Evolutionary conservation across 495 filamentous ascomycete species (phyloP), one percentile per base, ranked within the genome.

Genomic region (Trypethelium eluteriae): DNA sequence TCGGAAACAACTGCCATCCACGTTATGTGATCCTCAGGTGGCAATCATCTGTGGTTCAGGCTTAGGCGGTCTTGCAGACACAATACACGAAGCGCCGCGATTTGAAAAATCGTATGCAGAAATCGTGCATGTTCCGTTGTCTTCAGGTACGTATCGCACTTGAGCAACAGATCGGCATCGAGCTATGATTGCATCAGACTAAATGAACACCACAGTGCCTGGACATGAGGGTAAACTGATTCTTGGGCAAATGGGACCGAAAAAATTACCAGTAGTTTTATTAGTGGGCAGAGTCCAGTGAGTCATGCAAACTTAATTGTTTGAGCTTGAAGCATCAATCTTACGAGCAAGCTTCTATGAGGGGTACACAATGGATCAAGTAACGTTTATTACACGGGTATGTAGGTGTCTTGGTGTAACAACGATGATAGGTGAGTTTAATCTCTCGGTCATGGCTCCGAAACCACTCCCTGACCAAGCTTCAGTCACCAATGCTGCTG

Each of bases 21-120:
- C 70, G 10, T 71, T 90, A 36, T 76, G 80, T 62, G 71, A 76
- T 12, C 88, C 88, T 32, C 76, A 77, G 56, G 79, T 90, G 64
- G 89, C 85, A 14, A 88, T 92, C 68, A 83, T 91, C 47, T 90
- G 89, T 73, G 89, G 89, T 25, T 89, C 87, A 64, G 89, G 89
- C 14, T 76, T 92, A 14, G 87, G 87, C 32, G 86, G 85, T 7
- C 80, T 91, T n/a, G 83, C 79, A 59, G 77, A 82, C 41, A 85
- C 82, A 12, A 78, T 91, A n/a, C 70, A 86, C 39, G 67, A 74
- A 56, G 75, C 78, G 36, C 80, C 80, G 39, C 81, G 79, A 64
- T 73, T 78, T 65, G 88, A 89, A 73, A 81, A 84, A 69, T 78
- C 82, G 9, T 92, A 91, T 73, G 70, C 74, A 7, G 75, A 82